Evolutionary conservation across 768 basidiomycete genomes (phyloP), one percentile per base, ranked within the genome.

Genomic region (Calvatia gigantea): DNA sequence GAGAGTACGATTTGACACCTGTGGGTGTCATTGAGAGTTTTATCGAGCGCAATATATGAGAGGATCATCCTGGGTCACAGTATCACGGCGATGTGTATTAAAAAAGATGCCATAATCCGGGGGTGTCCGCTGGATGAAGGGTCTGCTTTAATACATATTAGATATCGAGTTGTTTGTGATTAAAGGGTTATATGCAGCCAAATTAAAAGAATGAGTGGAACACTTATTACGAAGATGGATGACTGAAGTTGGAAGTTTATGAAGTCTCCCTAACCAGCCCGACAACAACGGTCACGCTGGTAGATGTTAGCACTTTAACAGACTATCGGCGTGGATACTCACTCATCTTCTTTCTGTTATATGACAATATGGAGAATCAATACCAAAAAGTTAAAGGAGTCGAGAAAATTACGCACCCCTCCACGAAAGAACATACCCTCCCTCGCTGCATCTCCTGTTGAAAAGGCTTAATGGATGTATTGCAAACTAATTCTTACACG

Each of bases 11-110:
- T 7, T 70, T 89, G 53, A 90, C 85, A 0, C 64, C 81, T 1
- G 84, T 78, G 19, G 93, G 92, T 29, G 76, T 85, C 31, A 89
- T 95, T 51, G 80, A 91, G 70, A 89, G 89, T 62, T 88, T 87
- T 70, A 83, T 95, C 57, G 91, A 94, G 66, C 75, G 88, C 48
- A 75, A 71, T 41, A 63, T 87, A 52, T 87, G 64, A 70, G 39
- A 38, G 15, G n/a, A 21, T 44, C n/a, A n/a, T 46, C 31, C 33
- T 54, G 33, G 37, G 41, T 32, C 57, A 57, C 44, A 39, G 37
- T 19, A 47, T 47, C 48, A 37, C 45, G 37, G 54, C 53, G 39
- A 38, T 19, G 27, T 6, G 41, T 29, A 17, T 41, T 27, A 27
- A 57, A 49, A 31, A 17, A 31, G 32, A 53, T 43, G 28, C 28